A percentile compares a stretch with the other conserved stretches of the same genome.
Conservation (phyloP, 805 yeast species). For the Wickerhamiella allomyrinae region DNA sequence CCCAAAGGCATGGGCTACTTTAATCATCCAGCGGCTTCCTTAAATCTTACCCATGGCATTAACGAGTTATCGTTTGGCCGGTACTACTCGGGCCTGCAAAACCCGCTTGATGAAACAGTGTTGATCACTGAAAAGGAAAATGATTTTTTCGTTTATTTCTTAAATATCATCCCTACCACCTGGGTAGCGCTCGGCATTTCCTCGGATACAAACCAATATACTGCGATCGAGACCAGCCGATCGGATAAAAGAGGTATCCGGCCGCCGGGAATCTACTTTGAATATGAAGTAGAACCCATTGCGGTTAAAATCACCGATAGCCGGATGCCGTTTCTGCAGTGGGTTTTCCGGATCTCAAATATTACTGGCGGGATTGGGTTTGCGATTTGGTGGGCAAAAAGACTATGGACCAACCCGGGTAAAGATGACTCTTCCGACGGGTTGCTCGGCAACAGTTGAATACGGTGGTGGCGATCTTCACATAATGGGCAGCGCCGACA, state of each 20-base stretch:
- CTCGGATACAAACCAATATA: conserved; percentile 75
- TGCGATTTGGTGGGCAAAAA: neutral
- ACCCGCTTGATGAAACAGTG: conserved; percentile 74
- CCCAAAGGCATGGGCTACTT: conserved; percentile 24
- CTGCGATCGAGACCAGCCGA: conserved; percentile 23
- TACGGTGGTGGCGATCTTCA: neutral
- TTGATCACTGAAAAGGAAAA: conserved; percentile 35
- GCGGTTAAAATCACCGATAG: conserved; percentile 52
- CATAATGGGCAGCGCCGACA: no score
- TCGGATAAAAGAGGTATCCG: conserved; percentile 4
- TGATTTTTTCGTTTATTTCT: conserved; percentile 43
- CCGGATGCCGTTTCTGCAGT: conserved; percentile 64
- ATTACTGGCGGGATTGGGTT: conserved; percentile 57
- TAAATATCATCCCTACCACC: conserved; percentile 73
- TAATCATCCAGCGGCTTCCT: conserved; percentile 16
- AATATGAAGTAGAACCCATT: conserved; percentile 81
- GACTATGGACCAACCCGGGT: neutral
- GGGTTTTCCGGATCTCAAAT: conserved; percentile 63
- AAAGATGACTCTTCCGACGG: no score
- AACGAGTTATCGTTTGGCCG: conserved; percentile 84
- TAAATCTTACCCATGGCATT: conserved; percentile 74
- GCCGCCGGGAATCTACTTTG: conserved; percentile 68
- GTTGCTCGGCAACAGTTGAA: neutral
- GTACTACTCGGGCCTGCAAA: conserved; percentile 70
- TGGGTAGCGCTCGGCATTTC: conserved; percentile 48